Conservation (phyloP, 2,329 filamentous ascomycete genomes). For the Exophiala xenobiotica region DNA sequence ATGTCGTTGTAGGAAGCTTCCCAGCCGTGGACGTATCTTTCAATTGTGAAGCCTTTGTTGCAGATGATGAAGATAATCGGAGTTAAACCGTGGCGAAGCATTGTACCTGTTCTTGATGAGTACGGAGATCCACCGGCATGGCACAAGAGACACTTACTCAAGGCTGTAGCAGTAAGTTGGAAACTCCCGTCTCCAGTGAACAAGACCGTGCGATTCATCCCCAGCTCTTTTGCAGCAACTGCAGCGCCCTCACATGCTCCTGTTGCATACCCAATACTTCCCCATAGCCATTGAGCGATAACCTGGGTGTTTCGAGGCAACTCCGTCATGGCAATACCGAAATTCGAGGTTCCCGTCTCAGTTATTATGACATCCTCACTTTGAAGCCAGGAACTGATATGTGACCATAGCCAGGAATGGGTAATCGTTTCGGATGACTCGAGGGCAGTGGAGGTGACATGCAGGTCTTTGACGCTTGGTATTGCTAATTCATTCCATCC, state of each 20-base stretch:
- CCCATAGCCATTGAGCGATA: conserved; percentile 74
- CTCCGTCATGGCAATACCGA: conserved; percentile 80
- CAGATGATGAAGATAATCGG: conserved; percentile 82
- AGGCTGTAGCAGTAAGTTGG: conserved; percentile 79
- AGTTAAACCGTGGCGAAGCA: conserved; percentile 56
- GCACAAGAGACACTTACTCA: conserved; percentile 50
- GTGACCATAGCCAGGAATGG: conserved; percentile 67
- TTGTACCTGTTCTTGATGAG: background rate
- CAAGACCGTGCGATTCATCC: conserved; percentile 60
- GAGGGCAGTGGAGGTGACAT: background rate
- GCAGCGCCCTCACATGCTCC: conserved; percentile 67
- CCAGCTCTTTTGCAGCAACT: conserved; percentile 51
- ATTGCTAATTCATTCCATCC: background rate
- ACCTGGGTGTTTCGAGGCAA: conserved; percentile 73
- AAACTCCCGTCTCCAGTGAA: conserved; percentile 86
- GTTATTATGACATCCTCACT: conserved; percentile 76
- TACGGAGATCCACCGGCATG: conserved; percentile 4
- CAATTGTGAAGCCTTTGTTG: conserved; percentile 87
- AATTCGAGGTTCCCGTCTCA: conserved; percentile 84
- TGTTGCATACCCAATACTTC: conserved; percentile 64
- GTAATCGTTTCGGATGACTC: conserved; percentile 42
- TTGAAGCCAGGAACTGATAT: conserved; percentile 69
- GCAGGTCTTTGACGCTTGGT: background rate
- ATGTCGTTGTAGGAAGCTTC: conserved; percentile 80
- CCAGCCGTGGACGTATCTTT: conserved; percentile 82